Conservation (phyloP, 345 rosid genomes). For the Lumnitzera littorea region DNA sequence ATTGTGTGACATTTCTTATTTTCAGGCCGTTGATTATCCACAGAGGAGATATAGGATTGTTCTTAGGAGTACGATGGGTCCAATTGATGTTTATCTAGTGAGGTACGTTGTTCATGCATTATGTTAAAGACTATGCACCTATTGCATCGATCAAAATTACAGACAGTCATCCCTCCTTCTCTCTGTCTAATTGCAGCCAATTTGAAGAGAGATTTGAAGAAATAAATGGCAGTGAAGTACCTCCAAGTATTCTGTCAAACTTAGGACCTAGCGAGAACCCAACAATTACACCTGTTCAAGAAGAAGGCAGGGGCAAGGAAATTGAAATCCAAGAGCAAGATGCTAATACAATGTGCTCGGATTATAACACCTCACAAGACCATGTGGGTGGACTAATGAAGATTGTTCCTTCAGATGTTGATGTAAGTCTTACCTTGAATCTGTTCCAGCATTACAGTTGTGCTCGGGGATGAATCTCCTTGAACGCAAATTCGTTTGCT, state of each 20-base stretch:
- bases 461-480: not conserved
- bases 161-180: not conserved
- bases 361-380: slow-evolving; percentile 56
- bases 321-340: slow-evolving; percentile 41
- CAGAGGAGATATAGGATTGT: slow-evolving; percentile 93
- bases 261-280: slow-evolving; percentile 40
- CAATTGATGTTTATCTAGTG: slow-evolving; percentile 93
- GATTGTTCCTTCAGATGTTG: slow-evolving; percentile 83
- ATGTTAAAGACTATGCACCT: no score
- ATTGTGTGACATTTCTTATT: slow-evolving; percentile 5
- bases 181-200: slow-evolving; percentile 37
- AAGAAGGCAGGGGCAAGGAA: slow-evolving; percentile 48
- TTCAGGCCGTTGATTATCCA: slow-evolving; percentile 79
- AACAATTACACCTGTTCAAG: slow-evolving; percentile 20
- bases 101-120: slow-evolving; percentile 35
- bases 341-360: slow-evolving; percentile 41
- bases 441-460: not conserved
- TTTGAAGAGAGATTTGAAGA: slow-evolving; percentile 91
- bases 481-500: no score
- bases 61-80: slow-evolving; percentile 96
- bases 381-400: slow-evolving; percentile 84
- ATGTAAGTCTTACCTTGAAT: slow-evolving; percentile 48
- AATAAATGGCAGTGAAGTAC: slow-evolving; percentile 52
- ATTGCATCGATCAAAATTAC: no score
- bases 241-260: slow-evolving; percentile 44